Evolutionary conservation across 1,284 basidiomycete genomes (phyloP).

Genomic region (Puccinia coronata): DNA sequence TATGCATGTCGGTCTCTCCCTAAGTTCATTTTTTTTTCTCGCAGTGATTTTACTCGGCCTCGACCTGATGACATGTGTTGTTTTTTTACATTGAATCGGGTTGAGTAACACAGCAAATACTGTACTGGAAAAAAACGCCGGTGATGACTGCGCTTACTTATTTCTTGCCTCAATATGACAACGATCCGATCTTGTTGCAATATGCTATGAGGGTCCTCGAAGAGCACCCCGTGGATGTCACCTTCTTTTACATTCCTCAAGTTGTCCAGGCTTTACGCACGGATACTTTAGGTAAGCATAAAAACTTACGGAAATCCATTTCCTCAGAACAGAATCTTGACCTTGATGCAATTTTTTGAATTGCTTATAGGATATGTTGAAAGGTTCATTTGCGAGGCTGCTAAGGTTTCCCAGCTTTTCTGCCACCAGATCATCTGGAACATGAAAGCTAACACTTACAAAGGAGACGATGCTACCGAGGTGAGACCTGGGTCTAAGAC

Average conservation of each 20-base stretch:
- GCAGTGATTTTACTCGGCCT: not conserved
- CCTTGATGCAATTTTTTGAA: not conserved
- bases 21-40: not conserved
- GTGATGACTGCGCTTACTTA: conserved; percentile 48
- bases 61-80: not conserved
- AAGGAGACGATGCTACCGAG: conserved; percentile 80
- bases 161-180: conserved; percentile 70
- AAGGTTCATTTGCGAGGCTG: conserved; percentile 94
- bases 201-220: conserved; percentile 95
- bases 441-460: conserved; percentile 98
- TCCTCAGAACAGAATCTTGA: not conserved
- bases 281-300: conserved; percentile 74
- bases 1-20: conserved; percentile 24
- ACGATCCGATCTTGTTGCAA: conserved; percentile 84
- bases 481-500: conserved; percentile 62
- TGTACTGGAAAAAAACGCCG: conserved; percentile 49
- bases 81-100: not conserved
- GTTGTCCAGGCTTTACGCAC: conserved; percentile 91
- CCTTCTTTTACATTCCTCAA: conserved; percentile 99
- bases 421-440: conserved; percentile 99
- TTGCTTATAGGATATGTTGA: conserved; percentile 76
- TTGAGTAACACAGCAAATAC: conserved; percentile 28
- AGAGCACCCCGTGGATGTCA: conserved; percentile 88
- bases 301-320: conserved; percentile 3
- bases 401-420: conserved; percentile 95